Evolutionary conservation across 345 rosid genomes (phyloP), one percentile per base, ranked within the genome.

Genomic region (Barbarea vulgaris): DNA sequence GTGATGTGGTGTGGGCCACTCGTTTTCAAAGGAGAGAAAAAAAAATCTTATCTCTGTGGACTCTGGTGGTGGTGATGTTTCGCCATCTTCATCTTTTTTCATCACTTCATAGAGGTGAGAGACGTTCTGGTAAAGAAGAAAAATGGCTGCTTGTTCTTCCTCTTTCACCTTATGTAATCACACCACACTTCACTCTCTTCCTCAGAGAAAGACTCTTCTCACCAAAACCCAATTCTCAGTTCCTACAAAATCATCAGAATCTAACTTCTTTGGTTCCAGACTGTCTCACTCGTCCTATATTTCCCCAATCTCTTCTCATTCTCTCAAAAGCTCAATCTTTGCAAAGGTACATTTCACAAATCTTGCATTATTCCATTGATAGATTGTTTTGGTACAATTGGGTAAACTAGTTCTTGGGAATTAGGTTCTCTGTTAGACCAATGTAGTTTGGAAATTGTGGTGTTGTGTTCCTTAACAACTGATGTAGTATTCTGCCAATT

Each of bases 281-380:
- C 60, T 91, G 61, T 85, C 93, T 60, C 72, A 68, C 70, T 67
- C 90, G 19, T 42, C 84, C 60, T 69, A 82, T 60, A 33, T 50
- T 46, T 34, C 87, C 6, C 15, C 76, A 62, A 78, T 85, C 48
- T 61, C 83, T 81, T 75, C 85, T 28, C 47, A 64, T 84, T 66
- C 77, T 18, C 22, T 67, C 22, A 91, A 79, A 80, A 68, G 58
- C 42, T 34, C 81, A 64, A 78, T 94, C 83, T 72, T 66, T 74
- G 93, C 98, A 44, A 87, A 91, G 97, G 97, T 94, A 86, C 93
- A 82, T 85, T 85, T 84, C 64, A n/a, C 0, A 2, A 57, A 25
- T 34, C 72, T 22, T 47, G 25, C 42, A 7, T 11, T 22, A 11
- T 58, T 28, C 30, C 4, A 72, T 37, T 47, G 24, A 25, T 33